These are phyloP conservation scores for Casuarina cunninghamiana DNA, from an alignment of 306 rosid species.

Conservation along the genomic window DNA sequence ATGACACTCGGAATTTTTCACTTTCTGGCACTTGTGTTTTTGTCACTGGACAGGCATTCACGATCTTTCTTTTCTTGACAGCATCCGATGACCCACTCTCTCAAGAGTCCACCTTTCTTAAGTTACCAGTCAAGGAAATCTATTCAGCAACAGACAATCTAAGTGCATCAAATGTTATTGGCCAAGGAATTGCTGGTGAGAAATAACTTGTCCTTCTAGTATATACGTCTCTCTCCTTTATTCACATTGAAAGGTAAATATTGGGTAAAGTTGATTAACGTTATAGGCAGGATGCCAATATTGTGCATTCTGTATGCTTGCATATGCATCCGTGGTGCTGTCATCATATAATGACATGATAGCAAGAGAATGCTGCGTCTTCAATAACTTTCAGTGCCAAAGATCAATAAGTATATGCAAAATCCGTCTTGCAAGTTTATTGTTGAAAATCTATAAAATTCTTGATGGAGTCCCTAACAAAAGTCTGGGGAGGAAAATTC, in stretches of 20 bases:
- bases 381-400: not conserved
- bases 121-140: constrained; percentile 45
- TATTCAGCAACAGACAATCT: constrained; percentile 51
- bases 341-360: not conserved
- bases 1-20: not conserved
- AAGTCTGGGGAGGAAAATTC: not conserved
- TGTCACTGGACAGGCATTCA: not conserved
- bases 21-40: not conserved
- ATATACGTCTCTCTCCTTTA: not conserved
- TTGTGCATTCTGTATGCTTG: not conserved
- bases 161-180: constrained; percentile 48
- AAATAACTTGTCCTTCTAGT: not conserved
- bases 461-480: not conserved
- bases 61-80: constrained; percentile 27
- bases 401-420: not conserved
- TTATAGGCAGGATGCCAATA: not conserved
- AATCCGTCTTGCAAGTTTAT: not conserved
- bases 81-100: constrained; percentile 19
- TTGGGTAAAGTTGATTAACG: not conserved
- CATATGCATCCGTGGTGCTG: not conserved
- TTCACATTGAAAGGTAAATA: not conserved
- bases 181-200: constrained; percentile 71
- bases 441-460: not conserved
- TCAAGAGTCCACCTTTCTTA: constrained; percentile 36
- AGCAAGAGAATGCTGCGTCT: not conserved